Conservation (phyloP, 306 rosid genomes). For the Citrullus amarus region DNA sequence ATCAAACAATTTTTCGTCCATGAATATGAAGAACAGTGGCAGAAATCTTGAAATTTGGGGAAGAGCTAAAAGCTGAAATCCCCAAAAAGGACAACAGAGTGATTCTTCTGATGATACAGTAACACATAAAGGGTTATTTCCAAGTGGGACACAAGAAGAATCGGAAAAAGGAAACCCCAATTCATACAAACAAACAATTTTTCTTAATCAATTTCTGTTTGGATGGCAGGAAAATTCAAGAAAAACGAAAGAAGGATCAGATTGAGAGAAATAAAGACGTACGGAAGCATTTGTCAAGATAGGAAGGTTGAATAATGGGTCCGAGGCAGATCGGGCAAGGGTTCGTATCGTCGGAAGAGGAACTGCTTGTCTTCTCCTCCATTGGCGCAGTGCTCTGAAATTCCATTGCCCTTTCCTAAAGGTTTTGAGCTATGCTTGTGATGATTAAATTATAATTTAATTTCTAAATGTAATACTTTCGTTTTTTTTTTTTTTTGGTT, state of each 20-base stretch:
- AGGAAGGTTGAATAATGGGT: slow-evolving; percentile 42
- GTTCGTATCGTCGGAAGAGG: slow-evolving; percentile 18
- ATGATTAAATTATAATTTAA: too few species aligned
- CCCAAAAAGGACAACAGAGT: not conserved
- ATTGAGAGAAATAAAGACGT: slow-evolving; percentile 12
- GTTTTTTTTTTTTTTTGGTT: too few species aligned
- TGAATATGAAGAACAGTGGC: not conserved
- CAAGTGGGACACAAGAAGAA: not conserved
- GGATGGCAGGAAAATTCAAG: not conserved
- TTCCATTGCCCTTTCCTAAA: not conserved
- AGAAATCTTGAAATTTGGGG: not conserved
- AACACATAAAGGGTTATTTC: not conserved
- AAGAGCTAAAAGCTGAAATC: not conserved
- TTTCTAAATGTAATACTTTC: too few species aligned
- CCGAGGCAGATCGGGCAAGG: slow-evolving; percentile 78
- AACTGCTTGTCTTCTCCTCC: not conserved
- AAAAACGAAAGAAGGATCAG: not conserved
- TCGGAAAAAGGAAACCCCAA: not conserved
- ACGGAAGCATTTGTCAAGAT: slow-evolving; percentile 71
- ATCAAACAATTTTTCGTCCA: not conserved
- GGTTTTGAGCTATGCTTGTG: too few species aligned
- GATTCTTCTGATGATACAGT: not conserved
- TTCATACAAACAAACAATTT: not conserved
- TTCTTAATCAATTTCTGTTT: not conserved
- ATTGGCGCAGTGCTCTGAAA: not conserved